These are phyloP conservation scores for Leishmania gerbilli DNA, from an alignment of 208 protist genomes.

Conservation along the genomic window DNA sequence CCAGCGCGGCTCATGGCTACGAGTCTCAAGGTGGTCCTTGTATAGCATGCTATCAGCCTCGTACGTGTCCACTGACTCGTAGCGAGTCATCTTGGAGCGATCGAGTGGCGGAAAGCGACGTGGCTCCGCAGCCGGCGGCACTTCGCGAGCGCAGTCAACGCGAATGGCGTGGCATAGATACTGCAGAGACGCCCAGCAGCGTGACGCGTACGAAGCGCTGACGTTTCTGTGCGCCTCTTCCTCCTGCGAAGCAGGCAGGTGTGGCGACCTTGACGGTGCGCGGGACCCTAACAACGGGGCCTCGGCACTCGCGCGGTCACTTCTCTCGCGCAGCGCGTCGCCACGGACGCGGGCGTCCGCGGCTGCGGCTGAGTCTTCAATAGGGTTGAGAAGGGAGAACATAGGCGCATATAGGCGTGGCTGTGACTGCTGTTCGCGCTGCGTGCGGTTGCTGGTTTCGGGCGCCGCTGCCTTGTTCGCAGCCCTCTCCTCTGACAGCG, in stretches of 20 bases:
- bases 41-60: slow-evolving; percentile 52
- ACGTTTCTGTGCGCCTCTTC: neutral
- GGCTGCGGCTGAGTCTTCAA: slow-evolving; percentile 4
- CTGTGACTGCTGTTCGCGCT: neutral
- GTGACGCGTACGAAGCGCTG: neutral
- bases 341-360: neutral
- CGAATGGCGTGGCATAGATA: slow-evolving; percentile 5
- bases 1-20: slow-evolving; percentile 57
- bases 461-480: no score
- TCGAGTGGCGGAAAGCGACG: slow-evolving; percentile 32
- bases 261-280: neutral
- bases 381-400: slow-evolving; percentile 13
- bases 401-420: slow-evolving; percentile 10
- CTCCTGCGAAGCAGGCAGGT: neutral
- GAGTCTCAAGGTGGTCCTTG: slow-evolving; percentile 64
- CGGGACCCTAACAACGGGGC: neutral
- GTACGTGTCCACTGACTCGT: slow-evolving; percentile 61
- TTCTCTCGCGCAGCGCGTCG: neutral
- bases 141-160: slow-evolving; percentile 11
- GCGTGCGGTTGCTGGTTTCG: neutral
- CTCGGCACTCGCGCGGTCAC: neutral
- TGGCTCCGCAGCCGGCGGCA: slow-evolving; percentile 32
- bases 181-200: neutral
- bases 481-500: neutral
- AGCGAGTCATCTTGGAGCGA: slow-evolving; percentile 48